Evolutionary conservation across 2,329 filamentous ascomycete genomes (phyloP), one percentile per base, ranked within the genome.

Genomic region (Sporothrix inflata): DNA sequence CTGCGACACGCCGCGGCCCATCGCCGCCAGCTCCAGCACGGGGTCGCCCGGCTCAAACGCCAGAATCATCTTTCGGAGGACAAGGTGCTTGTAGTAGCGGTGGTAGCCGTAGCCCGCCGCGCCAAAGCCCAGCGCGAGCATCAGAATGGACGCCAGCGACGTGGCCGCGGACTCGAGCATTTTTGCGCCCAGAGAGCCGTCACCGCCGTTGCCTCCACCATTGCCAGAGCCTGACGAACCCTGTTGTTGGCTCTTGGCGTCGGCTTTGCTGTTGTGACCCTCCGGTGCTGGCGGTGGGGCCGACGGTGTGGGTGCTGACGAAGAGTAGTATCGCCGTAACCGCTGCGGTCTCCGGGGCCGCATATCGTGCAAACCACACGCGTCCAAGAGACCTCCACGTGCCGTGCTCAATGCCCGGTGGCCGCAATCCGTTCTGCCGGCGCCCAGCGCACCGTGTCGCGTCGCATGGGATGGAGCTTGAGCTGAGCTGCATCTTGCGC

Each of bases 21-120:
- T 84, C 34, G 92, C 91, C 1, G 94, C 94, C 61, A 97, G 84
- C 72, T 92, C 94, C 21, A 95, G 88, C 34, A 95, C 94, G 0
- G 94, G 94, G 79, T 99, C 96, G 12, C 96, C 96, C 1, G 94
- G 94, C 72, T 92, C 87, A 81, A 99, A 99, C 30, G 96, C 96
- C 77, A 92, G 91, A 76, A 92, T 89, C 86, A 99, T 98, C 83
- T 99, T 99, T 75, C 90, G 84, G n/a, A 98, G 84, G 38, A 98
- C 94, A 71, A 97, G 83, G 81, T 91, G 87, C 83, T 99, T 99
- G 87, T 99, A 98, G 79, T 88, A 89, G 77, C 87, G 89, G 80
- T 96, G 92, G 79, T 96, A 97, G 65, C 86, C 85, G 80, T 93
- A 95, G 30, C 91, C 93, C 7, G 92, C 92, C 30, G 87, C 77